Percentiles rank a stretch among this genome's conserved stretches.
These are phyloP conservation scores for Calcarisporium arbuscula DNA, from an alignment of 2,329 filamentous ascomycete genomes.

Conservation along the genomic window DNA sequence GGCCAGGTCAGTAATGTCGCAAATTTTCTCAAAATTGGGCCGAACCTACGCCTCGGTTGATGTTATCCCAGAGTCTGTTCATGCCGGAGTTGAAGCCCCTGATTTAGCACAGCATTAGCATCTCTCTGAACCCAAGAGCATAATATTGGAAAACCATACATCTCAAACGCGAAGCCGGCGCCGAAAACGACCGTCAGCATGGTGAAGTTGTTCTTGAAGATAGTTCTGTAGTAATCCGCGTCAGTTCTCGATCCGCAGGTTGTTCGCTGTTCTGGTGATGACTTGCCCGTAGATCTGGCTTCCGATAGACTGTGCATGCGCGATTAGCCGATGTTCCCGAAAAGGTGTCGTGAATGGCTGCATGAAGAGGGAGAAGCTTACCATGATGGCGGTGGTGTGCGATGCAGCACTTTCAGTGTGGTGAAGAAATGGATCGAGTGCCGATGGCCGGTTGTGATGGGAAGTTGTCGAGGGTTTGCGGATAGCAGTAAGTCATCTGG, in stretches of 20 bases:
- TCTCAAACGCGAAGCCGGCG: constrained; percentile 83
- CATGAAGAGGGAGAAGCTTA: constrained; percentile 15
- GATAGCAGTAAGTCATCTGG: constrained; percentile 10
- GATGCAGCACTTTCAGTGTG: constrained; percentile 21
- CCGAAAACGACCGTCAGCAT: constrained; percentile 85
- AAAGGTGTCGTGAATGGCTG: background rate
- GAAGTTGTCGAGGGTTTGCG: constrained; percentile 20
- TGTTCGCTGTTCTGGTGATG: constrained; percentile 12
- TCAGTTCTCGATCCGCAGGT: constrained; percentile 18
- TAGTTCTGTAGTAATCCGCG: constrained; percentile 47
- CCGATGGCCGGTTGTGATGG: no score
- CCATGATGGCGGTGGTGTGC: constrained; percentile 29
- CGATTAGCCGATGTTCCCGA: constrained; percentile 24
- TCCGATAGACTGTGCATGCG: constrained; percentile 29
- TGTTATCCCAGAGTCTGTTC: constrained; percentile 81
- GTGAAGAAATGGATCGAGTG: no score
- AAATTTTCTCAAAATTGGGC: background rate
- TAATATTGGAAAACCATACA: constrained; percentile 55
- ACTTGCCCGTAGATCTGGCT: constrained; percentile 36
- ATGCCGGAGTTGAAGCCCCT: constrained; percentile 79
- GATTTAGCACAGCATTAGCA: constrained; percentile 28
- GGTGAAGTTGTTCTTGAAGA: constrained; percentile 81
- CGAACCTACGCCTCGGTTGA: constrained; percentile 82
- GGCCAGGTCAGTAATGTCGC: constrained; percentile 19
- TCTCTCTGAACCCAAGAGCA: constrained; percentile 13